These are phyloP conservation scores for Trichoderma oligosporum DNA, from an alignment of 2,329 filamentous ascomycete species.

Conservation along the genomic window DNA sequence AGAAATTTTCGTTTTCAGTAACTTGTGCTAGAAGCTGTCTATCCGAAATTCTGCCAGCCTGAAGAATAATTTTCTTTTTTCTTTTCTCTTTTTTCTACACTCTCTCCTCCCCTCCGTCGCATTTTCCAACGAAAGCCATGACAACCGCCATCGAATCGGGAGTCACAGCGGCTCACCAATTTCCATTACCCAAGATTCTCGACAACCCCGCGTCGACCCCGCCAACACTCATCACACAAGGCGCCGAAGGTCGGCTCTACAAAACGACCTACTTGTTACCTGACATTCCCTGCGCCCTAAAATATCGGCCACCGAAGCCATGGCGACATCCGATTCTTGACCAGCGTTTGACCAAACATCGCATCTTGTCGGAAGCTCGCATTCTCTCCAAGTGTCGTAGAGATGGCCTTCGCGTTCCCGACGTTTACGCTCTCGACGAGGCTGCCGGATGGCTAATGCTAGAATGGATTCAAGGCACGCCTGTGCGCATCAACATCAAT, in stretches of 20 bases:
- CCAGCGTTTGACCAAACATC: conserved; percentile 76
- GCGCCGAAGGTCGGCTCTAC: conserved; percentile 93
- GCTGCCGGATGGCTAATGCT: conserved; percentile 69
- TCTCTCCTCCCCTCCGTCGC: not conserved
- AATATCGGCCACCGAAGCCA: conserved; percentile 84
- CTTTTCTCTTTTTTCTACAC: not conserved
- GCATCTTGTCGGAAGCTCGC: conserved; percentile 83
- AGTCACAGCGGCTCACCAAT: conserved; percentile 25
- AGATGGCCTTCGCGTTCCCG: conserved; percentile 79
- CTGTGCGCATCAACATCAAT: conserved; percentile 67
- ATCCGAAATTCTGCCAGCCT: too few relatives aligned
- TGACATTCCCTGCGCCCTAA: conserved; percentile 69
- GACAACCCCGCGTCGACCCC: conserved; percentile 55
- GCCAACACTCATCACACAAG: conserved; percentile 77
- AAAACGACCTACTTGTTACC: conserved; percentile 74
- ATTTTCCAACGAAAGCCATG: not conserved
- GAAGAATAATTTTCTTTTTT: not conserved
- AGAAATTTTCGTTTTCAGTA: not conserved
- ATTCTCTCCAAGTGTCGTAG: conserved; percentile 74
- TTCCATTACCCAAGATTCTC: conserved; percentile 62
- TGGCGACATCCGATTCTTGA: conserved; percentile 92
- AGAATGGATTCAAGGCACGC: conserved; percentile 76
- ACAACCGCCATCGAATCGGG: not conserved
- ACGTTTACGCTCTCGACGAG: conserved; percentile 67
- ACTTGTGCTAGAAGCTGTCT: too few relatives aligned